phyloP scores from a whole-genome alignment of 768 basidiomycete genomes.

The Agaricus blazei region DNA sequence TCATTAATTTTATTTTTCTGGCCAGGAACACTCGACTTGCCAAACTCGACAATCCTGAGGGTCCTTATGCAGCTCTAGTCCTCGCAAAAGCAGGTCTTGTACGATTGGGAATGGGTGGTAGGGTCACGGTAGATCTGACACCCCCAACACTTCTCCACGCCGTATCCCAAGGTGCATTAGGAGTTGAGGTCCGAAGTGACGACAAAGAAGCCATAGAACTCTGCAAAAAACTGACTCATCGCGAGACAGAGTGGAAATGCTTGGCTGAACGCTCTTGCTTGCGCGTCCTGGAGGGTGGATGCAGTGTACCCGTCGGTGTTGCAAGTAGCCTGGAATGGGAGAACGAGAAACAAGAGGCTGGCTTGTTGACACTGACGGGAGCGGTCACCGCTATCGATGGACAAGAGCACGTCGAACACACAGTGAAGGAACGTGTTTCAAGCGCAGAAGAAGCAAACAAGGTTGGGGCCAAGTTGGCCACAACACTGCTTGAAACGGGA shows the following conservation, averaged over 20 bases:
- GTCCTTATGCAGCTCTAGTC: slow-evolving; percentile 82
- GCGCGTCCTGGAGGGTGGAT: slow-evolving; percentile 91
- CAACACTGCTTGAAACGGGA: slow-evolving; percentile 58
- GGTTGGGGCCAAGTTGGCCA: slow-evolving; percentile 65
- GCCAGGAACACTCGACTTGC: slow-evolving; percentile 80
- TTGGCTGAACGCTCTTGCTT: slow-evolving; percentile 85
- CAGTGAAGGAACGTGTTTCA: slow-evolving; percentile 45
- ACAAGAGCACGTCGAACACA: slow-evolving; percentile 61
- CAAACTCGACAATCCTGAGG: slow-evolving; percentile 82
- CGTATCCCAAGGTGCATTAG: slow-evolving; percentile 93
- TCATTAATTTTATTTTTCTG: neutral
- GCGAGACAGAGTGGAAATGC: slow-evolving; percentile 71
- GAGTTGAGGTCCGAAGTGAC: slow-evolving; percentile 72
- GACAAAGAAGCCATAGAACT: slow-evolving; percentile 58
- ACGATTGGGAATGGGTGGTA: slow-evolving; percentile 68
- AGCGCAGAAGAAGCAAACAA: slow-evolving; percentile 58
- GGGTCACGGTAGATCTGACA: slow-evolving; percentile 68
- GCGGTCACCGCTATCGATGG: slow-evolving; percentile 87
- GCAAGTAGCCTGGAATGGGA: slow-evolving; percentile 40
- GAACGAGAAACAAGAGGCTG: slow-evolving; percentile 11
- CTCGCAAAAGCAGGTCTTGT: slow-evolving; percentile 92
- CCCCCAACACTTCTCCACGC: slow-evolving; percentile 82
- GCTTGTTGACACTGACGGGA: slow-evolving; percentile 58
- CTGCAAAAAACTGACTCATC: slow-evolving; percentile 67
- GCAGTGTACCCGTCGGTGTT: slow-evolving; percentile 94